These are phyloP conservation scores for Pseudocercospora fijiensis DNA, from an alignment of 2,329 filamentous ascomycete species.

Conservation along the genomic window DNA sequence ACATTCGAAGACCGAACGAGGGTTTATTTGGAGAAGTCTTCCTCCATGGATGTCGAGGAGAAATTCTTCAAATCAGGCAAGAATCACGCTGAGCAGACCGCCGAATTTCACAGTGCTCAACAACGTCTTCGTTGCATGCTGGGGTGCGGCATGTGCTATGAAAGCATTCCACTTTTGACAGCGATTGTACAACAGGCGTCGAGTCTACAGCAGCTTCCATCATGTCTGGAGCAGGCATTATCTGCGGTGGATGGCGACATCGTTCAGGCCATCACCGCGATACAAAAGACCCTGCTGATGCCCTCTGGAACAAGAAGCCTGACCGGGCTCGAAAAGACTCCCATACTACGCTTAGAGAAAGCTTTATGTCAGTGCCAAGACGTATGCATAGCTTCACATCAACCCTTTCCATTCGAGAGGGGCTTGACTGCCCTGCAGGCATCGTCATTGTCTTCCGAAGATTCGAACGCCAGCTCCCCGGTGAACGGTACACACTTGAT, in stretches of 20 bases:
- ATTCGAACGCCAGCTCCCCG: neutral
- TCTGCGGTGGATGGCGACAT: conserved; percentile 21
- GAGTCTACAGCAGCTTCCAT: neutral
- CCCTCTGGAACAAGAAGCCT: conserved; percentile 12
- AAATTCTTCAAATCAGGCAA: neutral
- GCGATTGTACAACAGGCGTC: conserved; percentile 5
- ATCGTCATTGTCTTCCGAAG: neutral
- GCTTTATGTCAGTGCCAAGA: neutral
- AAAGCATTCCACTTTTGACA: conserved; percentile 19
- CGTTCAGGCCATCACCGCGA: conserved; percentile 21
- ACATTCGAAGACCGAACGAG: conserved; percentile 18
- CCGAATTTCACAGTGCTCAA: conserved; percentile 9
- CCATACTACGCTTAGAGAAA: conserved; percentile 1
- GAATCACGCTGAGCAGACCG: neutral
- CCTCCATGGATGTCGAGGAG: neutral
- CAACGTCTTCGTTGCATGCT: conserved; percentile 20
- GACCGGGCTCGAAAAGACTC: neutral
- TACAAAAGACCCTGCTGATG: conserved; percentile 19
- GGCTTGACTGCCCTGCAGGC: conserved; percentile 13
- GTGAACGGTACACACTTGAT: neutral
- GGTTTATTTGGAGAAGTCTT: conserved; percentile 14
- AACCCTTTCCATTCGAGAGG: conserved; percentile 9
- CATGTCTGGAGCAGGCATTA: neutral
- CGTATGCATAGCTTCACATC: neutral
- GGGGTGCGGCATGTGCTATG: conserved; percentile 22